Evolutionary conservation across 768 basidiomycete species (phyloP), one percentile per base, ranked within the genome.

Genomic region (Suillus clintonianus): DNA sequence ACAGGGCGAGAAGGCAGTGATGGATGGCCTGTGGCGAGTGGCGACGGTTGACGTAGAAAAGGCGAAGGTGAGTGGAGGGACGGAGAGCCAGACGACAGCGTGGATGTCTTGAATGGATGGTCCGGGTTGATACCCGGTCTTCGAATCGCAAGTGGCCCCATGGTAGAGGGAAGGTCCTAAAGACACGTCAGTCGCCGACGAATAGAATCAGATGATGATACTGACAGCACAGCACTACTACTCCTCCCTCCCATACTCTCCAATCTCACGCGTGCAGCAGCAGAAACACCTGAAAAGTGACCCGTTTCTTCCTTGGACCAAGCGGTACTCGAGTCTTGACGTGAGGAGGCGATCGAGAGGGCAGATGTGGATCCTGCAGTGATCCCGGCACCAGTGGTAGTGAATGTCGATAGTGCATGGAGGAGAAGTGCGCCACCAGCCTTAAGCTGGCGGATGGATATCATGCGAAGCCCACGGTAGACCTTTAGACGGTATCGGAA

Each of bases 401-500:
- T n/a, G n/a, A n/a, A n/a, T n/a, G n/a, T n/a, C n/a, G n/a, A n/a
- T n/a, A n/a, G n/a, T n/a, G n/a, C n/a, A n/a, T n/a, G n/a, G n/a
- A 95, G 85, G 64, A 98, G 82, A 11, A 97, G 86, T 42, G 89
- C 88, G 22, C 88, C 89, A 7, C 88, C 95, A 22, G 85, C 86
- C 71, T 92, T 89, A 47, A 98, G 98, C 71, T 95, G 89, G 22
- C 96, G 90, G 64, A 93, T 90, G 36, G 93, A 91, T 37, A 96
- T 78, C 47, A 90, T 80, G 72, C 96, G 91, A 0, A 97, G 80
- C 55, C 91, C 95, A 58, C 87, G 86, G 80, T 98, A 99, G 50
- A 98, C 96, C 78, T 99, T 99, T 71, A 98, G 86, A 50, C 96
- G 86, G n/a, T n/a, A n/a, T n/a, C n/a, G n/a, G n/a, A n/a, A n/a